Conservation (phyloP, 176 grass and related monocot species). For the Rhynchospora breviuscula region DNA sequence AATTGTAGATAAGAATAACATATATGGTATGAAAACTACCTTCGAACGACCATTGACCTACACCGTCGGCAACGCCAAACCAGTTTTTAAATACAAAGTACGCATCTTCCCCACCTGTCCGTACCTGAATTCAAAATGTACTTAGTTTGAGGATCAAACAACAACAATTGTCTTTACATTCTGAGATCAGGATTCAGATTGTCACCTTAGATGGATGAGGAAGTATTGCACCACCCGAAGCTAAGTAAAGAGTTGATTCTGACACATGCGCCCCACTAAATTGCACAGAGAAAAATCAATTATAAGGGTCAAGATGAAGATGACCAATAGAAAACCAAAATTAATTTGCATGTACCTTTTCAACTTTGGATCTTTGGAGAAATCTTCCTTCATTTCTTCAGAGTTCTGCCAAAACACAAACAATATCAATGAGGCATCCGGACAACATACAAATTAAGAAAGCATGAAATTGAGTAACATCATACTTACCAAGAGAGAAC, state of each 20-base stretch:
- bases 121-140: constrained; percentile 36
- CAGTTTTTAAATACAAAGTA: constrained; percentile 72
- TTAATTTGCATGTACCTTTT: not conserved
- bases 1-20: constrained; percentile 5
- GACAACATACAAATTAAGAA: not conserved
- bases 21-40: constrained; percentile 39
- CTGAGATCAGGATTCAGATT: not conserved
- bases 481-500: constrained; percentile 40
- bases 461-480: not conserved
- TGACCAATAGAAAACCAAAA: not conserved
- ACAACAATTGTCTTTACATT: not conserved
- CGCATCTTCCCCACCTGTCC: constrained; percentile 92
- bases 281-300: not conserved
- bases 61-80: constrained; percentile 97
- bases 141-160: not conserved
- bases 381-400: constrained; percentile 16
- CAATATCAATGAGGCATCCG: not conserved
- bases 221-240: constrained; percentile 82
- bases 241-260: constrained; percentile 38
- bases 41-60: constrained; percentile 99
- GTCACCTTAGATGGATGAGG: constrained; percentile 96
- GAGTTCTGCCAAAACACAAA: not conserved
- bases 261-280: not conserved
- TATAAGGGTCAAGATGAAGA: not conserved
- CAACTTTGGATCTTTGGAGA: constrained; percentile 6